Evolutionary conservation across 2,329 filamentous ascomycete species (phyloP).

Genomic region (Colletotrichum zoysiae): DNA sequence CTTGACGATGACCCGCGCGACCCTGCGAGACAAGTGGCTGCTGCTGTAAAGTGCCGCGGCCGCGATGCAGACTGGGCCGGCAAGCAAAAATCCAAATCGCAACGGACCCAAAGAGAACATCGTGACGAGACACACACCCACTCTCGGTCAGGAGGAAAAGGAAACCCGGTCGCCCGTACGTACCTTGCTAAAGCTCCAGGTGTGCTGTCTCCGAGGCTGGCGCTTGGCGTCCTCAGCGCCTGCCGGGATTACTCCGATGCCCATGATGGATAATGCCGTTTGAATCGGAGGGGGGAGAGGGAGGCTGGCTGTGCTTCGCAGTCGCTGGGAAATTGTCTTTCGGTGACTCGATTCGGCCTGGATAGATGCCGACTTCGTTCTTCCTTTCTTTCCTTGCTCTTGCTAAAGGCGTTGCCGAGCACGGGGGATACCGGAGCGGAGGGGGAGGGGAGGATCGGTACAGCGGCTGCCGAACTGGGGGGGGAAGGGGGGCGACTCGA

Average conservation of each 20-base stretch:
- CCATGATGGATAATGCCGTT: conserved; percentile 24
- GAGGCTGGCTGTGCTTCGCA: background rate
- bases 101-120: background rate
- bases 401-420: conserved; percentile 8
- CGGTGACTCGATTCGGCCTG: background rate
- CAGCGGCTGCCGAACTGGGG: conserved; percentile 32
- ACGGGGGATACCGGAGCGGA: conserved; percentile 39
- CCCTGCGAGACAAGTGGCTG: conserved; percentile 15
- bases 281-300: background rate
- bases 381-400: background rate
- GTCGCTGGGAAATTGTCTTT: background rate
- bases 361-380: background rate
- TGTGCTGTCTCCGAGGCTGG: conserved; percentile 51
- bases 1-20: conserved; percentile 19
- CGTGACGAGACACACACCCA: background rate
- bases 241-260: conserved; percentile 40
- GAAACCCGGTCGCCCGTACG: conserved; percentile 45
- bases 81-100: background rate
- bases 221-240: conserved; percentile 32
- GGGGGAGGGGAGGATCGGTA: conserved; percentile 20
- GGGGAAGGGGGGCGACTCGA: conserved; percentile 2
- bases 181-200: conserved; percentile 58
- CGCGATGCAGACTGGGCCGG: background rate
- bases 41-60: background rate
- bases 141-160: background rate